A percentile compares a stretch with the other conserved stretches of the same genome.
Conservation (phyloP, 2,329 filamentous ascomycete species). For the Alternaria brassicicola region DNA sequence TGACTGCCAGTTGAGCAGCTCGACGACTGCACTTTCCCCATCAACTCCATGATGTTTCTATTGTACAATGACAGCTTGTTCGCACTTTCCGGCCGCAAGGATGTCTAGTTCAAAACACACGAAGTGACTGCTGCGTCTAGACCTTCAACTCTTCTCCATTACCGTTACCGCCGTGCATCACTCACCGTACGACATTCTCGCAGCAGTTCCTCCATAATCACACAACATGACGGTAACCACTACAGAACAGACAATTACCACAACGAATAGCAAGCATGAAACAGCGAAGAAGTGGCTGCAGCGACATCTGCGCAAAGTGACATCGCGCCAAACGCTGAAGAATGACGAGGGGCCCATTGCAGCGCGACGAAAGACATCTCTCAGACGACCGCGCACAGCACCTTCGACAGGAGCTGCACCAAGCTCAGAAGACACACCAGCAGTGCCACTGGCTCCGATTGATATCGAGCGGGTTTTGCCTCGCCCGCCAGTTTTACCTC, state of each 20-base stretch:
- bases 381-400: constrained; percentile 36
- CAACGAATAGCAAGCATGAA: constrained; percentile 20
- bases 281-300: constrained; percentile 36
- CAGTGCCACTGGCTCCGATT: constrained; percentile 12
- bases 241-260: constrained; percentile 22
- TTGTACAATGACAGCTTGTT: neutral
- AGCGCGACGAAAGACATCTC: constrained; percentile 10
- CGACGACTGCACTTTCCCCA: constrained; percentile 1
- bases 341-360: neutral
- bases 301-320: constrained; percentile 29
- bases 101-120: neutral
- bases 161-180: constrained; percentile 21
- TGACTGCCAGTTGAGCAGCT: constrained; percentile 5
- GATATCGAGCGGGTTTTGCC: constrained; percentile 14
- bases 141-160: constrained; percentile 6
- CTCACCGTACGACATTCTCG: constrained; percentile 23
- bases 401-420: constrained; percentile 18
- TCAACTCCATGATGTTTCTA: neutral
- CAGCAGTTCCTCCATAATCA: constrained; percentile 10
- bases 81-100: neutral
- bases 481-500: constrained; percentile 18
- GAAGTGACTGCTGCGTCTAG: neutral
- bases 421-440: neutral
- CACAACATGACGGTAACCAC: constrained; percentile 29
- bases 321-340: constrained; percentile 20